phyloP scores from a whole-genome alignment of 768 basidiomycete genomes.

The Candolleomyces aberdarensis region DNA sequence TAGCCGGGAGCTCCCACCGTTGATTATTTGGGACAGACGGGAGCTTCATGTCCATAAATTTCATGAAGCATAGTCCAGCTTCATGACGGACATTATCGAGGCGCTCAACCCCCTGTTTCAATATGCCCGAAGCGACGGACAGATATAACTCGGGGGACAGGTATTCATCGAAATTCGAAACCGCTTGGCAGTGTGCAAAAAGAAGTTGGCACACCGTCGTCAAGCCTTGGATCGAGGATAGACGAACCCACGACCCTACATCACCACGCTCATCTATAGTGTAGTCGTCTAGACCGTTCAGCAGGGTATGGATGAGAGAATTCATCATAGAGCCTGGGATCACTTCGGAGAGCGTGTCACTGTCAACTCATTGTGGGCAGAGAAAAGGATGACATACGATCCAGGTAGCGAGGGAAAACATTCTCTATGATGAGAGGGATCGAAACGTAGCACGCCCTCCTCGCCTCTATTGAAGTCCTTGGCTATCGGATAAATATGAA shows the following conservation, averaged over 20 bases:
- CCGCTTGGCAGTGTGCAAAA: constrained; percentile 37
- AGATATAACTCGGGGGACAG: constrained; percentile 59
- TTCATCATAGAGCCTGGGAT: constrained; percentile 43
- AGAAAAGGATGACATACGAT: constrained; percentile 37
- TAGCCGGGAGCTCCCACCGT: constrained; percentile 52
- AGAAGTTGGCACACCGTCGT: constrained; percentile 50
- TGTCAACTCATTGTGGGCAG: constrained; percentile 5
- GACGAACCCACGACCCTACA: constrained; percentile 93
- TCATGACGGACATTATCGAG: constrained; percentile 87
- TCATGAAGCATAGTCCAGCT: constrained; percentile 61
- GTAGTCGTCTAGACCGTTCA: constrained; percentile 85
- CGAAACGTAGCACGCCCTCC: constrained; percentile 40
- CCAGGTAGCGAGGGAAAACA: constrained; percentile 37
- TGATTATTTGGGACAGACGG: constrained; percentile 39
- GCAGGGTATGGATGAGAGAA: constrained; percentile 51
- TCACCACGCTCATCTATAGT: constrained; percentile 94
- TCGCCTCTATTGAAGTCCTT: constrained; percentile 35
- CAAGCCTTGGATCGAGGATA: constrained; percentile 69
- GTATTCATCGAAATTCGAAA: constrained; percentile 52
- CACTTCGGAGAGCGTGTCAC: constrained; percentile 32
- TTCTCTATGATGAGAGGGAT: constrained; percentile 47
- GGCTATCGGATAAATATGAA: constrained; percentile 14
- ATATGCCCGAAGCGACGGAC: constrained; percentile 56
- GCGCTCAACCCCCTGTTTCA: constrained; percentile 89
- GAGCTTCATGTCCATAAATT: constrained; percentile 44